phyloP scores from a whole-genome alignment of 306 rosid genomes.

The Sindora glabra region DNA sequence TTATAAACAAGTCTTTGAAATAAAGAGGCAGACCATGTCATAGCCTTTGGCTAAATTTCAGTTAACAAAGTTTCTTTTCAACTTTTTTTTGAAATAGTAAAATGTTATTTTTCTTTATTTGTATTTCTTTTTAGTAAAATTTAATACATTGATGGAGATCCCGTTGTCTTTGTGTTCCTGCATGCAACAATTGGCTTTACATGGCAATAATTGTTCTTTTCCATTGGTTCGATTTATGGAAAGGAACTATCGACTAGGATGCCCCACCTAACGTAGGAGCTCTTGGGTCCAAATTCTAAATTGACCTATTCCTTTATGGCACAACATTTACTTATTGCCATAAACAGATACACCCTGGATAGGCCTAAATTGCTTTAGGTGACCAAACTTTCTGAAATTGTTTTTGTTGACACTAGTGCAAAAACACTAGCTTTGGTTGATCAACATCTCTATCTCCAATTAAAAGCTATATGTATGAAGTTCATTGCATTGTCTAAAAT shows the following conservation, averaged over 20 bases:
- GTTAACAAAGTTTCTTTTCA: too few relatives aligned
- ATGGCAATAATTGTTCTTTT: not conserved
- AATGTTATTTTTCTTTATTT: not conserved
- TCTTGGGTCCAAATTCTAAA: slow-evolving; percentile 34
- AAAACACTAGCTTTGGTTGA: slow-evolving; percentile 72
- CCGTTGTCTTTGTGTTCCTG: not conserved
- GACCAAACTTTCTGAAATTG: slow-evolving; percentile 45
- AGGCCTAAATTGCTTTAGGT: slow-evolving; percentile 58
- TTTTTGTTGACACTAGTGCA: slow-evolving; percentile 61
- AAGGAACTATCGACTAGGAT: slow-evolving; percentile 68
- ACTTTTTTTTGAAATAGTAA: not conserved
- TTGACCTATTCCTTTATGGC: slow-evolving; percentile 54
- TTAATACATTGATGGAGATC: not conserved
- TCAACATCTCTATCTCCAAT: slow-evolving; percentile 60
- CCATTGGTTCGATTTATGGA: slow-evolving; percentile 1
- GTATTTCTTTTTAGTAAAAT: not conserved
- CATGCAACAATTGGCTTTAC: not conserved
- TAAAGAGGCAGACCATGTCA: not conserved
- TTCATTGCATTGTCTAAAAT: slow-evolving; percentile 53
- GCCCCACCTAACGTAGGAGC: slow-evolving; percentile 49
- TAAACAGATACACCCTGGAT: slow-evolving; percentile 66
- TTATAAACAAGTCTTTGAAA: not conserved
- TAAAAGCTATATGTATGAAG: slow-evolving; percentile 50
- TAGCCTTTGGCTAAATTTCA: too few relatives aligned
- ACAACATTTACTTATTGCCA: slow-evolving; percentile 66